Base-by-base conservation (phyloP, 148 eudicot species). In the Arctostaphylos glauca region DNA sequence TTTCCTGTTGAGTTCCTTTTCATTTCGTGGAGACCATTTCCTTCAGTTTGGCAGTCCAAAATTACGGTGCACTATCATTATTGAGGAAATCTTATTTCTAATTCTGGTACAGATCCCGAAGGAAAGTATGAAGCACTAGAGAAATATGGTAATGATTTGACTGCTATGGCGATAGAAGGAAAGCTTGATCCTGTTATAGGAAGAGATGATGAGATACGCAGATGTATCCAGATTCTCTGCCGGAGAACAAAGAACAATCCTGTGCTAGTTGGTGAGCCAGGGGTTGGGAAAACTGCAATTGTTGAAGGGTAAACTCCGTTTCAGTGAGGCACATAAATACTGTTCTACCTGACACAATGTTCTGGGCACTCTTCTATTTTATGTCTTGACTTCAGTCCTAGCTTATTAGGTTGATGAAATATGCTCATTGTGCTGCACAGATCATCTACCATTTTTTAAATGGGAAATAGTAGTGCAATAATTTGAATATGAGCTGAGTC, bases 141-240 rank as follows among this genome's bases (percentile, higher is more conserved):
- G 80, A 96, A 93, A 87, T 96, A 93, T 84, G 99, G 99, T 19
- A 93, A 90, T 87, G 99, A 96, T 88, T 87, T 96, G 89, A 94
- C 98, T 62, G 92, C 93, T 46, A 92, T 92, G 93, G 99, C 99
- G 55, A 92, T 86, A 84, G 93, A 91, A 71, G 98, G 98, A 82
- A 96, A 96, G 88, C 93, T 93, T 80, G 99, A 96, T 84, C 99
- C 99, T 77, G 99, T 94, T 49, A 93, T 96, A 82, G 99, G 99
- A 86, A 92, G 98, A 84, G 99, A 96, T 90, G 99, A 96, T 53
- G 98, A 94, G 80, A 96, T 96, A 84, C 93, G 95, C 18, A 92
- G 98, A 87, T 93, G 98, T 84, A 94, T 96, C 59, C 98, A 94
- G 83, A 96, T 94, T 86, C 95, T 96, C 43, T 94, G 97, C 0